These are phyloP conservation scores for Claviceps purpurea DNA, from an alignment of 2,329 filamentous ascomycete species.

Conservation along the genomic window DNA sequence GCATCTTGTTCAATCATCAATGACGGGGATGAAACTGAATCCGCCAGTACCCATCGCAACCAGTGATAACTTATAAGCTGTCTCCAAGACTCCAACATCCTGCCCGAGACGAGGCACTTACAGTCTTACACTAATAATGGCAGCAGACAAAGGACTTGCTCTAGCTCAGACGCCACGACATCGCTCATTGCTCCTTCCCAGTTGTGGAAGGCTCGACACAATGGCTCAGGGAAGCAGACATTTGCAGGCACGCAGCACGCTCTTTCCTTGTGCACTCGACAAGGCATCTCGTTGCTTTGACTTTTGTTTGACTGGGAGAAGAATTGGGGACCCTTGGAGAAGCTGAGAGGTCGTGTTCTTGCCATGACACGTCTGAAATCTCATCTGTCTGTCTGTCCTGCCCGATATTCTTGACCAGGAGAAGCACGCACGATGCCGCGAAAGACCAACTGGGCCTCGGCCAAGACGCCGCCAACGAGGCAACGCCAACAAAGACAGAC, in stretches of 20 bases:
- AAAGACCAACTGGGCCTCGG: neutral
- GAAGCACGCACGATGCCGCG: neutral
- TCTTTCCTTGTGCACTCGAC: neutral
- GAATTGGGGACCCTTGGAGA: neutral
- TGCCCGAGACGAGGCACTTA: too few species aligned
- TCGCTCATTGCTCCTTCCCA: neutral
- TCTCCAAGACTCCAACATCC: too few species aligned
- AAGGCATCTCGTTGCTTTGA: neutral
- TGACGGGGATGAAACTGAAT: too few species aligned
- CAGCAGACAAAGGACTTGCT: too few species aligned
- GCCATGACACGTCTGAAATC: neutral
- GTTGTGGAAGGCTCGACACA: neutral
- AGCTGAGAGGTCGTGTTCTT: neutral
- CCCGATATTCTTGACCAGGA: neutral
- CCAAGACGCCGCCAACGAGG: slow-evolving; percentile 1
- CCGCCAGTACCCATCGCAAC: too few species aligned
- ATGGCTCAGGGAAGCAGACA: neutral
- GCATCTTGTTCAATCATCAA: too few species aligned
- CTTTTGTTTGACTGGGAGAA: neutral
- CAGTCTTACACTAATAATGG: too few species aligned
- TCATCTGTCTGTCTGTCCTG: neutral
- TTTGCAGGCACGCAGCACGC: neutral
- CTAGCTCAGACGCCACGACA: too few species aligned
- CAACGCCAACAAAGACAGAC: slow-evolving; percentile 7
- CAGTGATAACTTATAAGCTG: too few species aligned